These are phyloP conservation scores for Ophiognomonia clavigignenti-juglandacearum DNA, from an alignment of 2,329 filamentous ascomycete genomes.

Conservation along the genomic window DNA sequence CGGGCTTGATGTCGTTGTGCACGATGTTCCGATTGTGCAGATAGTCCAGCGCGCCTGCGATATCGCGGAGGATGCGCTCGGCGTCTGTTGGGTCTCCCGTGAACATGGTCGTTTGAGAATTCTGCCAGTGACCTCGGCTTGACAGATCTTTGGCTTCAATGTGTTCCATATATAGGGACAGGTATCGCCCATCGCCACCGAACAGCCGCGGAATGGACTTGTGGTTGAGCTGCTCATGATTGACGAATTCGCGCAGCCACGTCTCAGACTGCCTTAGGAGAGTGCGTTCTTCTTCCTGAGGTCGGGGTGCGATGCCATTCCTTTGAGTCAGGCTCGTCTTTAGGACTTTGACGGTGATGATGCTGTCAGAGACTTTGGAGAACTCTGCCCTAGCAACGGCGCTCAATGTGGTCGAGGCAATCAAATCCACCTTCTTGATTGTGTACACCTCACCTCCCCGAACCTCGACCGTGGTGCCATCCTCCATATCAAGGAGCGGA, in stretches of 20 bases:
- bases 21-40: conserved; percentile 49
- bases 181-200: conserved; percentile 54
- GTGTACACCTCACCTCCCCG: conserved; percentile 49
- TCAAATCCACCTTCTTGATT: conserved; percentile 51
- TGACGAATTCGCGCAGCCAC: conserved; percentile 54
- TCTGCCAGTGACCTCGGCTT: conserved; percentile 39
- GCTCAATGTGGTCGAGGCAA: conserved; percentile 49
- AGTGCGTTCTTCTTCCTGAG: conserved; percentile 46
- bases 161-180: conserved; percentile 59
- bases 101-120: conserved; percentile 39
- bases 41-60: conserved; percentile 49
- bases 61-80: conserved; percentile 48
- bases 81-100: conserved; percentile 44
- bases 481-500: conserved; percentile 45
- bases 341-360: conserved; percentile 57
- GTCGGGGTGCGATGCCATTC: conserved; percentile 31
- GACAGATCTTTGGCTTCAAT: conserved; percentile 52
- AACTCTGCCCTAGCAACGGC: conserved; percentile 52
- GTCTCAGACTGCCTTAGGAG: conserved; percentile 56
- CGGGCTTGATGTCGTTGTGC: conserved; percentile 60
- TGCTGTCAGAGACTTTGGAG: conserved; percentile 45
- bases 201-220: conserved; percentile 55
- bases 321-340: conserved; percentile 40
- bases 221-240: conserved; percentile 50
- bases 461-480: conserved; percentile 44